phyloP scores from a whole-genome alignment of 73 alveolate genomes.

The Paramecium tetraurelia region DNA sequence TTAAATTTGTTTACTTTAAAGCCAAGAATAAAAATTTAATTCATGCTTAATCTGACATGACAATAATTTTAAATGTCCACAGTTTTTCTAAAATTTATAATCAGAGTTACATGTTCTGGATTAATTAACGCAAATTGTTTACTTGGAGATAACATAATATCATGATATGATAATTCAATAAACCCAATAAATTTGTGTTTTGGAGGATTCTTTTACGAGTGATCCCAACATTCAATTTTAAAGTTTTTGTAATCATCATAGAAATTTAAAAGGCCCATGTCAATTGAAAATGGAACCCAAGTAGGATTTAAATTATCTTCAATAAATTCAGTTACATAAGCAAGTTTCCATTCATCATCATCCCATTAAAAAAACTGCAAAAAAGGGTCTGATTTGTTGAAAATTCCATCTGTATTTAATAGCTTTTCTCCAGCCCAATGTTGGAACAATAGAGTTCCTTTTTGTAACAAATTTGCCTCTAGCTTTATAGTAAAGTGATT shows the following conservation, averaged over 20 bases:
- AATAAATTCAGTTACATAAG: slow-evolving; percentile 48
- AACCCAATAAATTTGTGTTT: slow-evolving; percentile 58
- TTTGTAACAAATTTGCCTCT: background rate
- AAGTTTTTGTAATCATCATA: slow-evolving; percentile 15
- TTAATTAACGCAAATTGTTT: background rate
- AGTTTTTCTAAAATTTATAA: background rate
- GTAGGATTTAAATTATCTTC: slow-evolving; percentile 55
- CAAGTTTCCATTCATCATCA: background rate
- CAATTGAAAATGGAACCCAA: slow-evolving; percentile 50
- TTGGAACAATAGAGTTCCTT: background rate
- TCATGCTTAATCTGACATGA: background rate
- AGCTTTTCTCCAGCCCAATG: slow-evolving; percentile 50
- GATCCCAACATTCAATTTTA: slow-evolving; percentile 63
- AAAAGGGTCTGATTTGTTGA: slow-evolving; percentile 64
- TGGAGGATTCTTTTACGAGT: slow-evolving; percentile 18
- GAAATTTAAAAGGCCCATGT: background rate
- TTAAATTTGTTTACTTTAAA: background rate
- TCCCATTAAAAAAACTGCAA: background rate
- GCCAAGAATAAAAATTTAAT: background rate
- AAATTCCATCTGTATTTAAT: slow-evolving; percentile 54
- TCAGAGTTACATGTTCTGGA: background rate
- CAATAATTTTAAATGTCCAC: background rate
- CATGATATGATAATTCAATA: background rate
- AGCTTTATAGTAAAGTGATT: background rate
- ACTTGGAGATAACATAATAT: background rate